Percentiles rank a stretch among this genome's conserved stretches.
These are phyloP conservation scores for Saccharomycopsis oosterbeekiorum DNA, from an alignment of 805 yeast species.

Conservation along the genomic window DNA sequence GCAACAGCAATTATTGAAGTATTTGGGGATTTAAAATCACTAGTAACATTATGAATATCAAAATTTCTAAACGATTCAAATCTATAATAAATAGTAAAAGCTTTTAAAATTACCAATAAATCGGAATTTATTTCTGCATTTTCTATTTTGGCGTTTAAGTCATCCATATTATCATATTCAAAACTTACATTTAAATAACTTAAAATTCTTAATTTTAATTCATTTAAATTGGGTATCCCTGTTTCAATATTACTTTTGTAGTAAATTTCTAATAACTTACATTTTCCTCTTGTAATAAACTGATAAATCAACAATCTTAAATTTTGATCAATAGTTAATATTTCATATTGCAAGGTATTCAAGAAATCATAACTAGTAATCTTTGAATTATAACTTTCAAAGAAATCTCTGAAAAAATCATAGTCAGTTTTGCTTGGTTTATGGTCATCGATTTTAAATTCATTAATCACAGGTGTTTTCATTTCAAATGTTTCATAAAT, in stretches of 20 bases:
- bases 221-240: not conserved
- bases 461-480: conserved; percentile 14
- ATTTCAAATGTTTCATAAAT: conserved; percentile 6
- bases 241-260: not conserved
- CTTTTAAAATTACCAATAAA: conserved; percentile 14
- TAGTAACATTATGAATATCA: not conserved
- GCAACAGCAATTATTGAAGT: conserved; percentile 16
- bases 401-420: not conserved
- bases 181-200: not conserved
- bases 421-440: not conserved
- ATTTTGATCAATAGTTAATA: not conserved
- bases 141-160: conserved; percentile 4
- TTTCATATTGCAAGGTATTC: not conserved
- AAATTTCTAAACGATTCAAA: not conserved
- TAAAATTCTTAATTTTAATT: not conserved
- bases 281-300: not conserved
- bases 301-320: not conserved
- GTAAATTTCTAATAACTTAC: not conserved
- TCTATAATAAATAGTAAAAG: conserved; percentile 16
- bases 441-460: conserved; percentile 1
- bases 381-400: not conserved
- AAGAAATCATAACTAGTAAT: not conserved
- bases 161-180: conserved; percentile 4
- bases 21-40: conserved; percentile 15
- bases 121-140: conserved; percentile 7